Evolutionary conservation across 768 basidiomycete species (phyloP).

Genomic region (Pulveroboletus sp.): DNA sequence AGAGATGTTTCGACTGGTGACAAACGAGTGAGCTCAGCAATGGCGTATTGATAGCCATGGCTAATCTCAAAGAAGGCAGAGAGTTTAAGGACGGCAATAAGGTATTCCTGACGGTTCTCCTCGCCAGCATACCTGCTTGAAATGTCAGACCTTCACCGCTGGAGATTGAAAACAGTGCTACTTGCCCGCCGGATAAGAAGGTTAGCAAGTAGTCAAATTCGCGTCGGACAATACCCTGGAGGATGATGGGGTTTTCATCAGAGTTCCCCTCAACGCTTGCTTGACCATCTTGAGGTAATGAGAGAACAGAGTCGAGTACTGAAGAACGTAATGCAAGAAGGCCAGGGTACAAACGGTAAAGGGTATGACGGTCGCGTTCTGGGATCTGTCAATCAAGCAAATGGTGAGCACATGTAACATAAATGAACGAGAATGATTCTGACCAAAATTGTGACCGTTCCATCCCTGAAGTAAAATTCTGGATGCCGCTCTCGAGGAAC

Average conservation of each 20-base stretch:
- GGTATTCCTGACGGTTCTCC: background rate
- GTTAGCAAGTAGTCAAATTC: constrained; percentile 3
- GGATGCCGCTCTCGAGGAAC: background rate
- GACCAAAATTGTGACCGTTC: constrained; percentile 1
- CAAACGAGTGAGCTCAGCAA: background rate
- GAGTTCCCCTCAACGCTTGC: background rate
- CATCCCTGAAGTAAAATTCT: constrained; percentile 6
- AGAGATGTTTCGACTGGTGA: background rate
- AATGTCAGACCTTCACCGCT: too few relatives aligned
- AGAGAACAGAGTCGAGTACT: background rate
- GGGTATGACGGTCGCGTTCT: background rate
- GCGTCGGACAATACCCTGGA: background rate
- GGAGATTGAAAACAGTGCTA: too few relatives aligned
- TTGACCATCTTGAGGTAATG: background rate
- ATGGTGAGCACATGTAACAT: background rate
- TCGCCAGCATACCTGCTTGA: constrained; percentile 11
- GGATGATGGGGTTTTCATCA: constrained; percentile 5
- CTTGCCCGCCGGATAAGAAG: background rate
- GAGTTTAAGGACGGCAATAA: constrained; percentile 3
- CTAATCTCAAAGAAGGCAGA: constrained; percentile 1
- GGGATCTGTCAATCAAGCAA: background rate
- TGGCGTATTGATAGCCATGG: constrained; percentile 2
- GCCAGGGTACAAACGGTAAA: background rate
- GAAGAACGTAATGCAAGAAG: background rate
- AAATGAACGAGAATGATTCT: background rate